Evolutionary conservation across 768 basidiomycete species (phyloP).

Genomic region (Exsudoporus frostii): DNA sequence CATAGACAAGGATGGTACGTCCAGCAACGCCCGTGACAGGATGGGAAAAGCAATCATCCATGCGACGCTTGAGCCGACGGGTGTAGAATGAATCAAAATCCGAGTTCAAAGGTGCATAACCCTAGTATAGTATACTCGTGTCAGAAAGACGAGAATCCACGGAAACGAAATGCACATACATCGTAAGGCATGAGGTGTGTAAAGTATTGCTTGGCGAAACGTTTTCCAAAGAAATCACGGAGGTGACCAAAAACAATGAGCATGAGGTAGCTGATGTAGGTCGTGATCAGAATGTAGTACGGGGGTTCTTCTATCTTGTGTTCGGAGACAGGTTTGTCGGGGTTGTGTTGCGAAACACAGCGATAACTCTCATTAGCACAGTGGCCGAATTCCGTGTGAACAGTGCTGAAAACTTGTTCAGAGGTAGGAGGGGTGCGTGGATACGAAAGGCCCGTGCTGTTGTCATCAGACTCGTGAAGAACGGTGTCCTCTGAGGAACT

Average conservation of each 20-base stretch:
- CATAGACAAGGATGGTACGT: constrained; percentile 82
- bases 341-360: constrained; percentile 60
- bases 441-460: constrained; percentile 56
- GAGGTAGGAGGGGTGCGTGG: constrained; percentile 74
- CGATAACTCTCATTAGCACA: constrained; percentile 75
- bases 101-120: constrained; percentile 93
- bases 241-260: constrained; percentile 90
- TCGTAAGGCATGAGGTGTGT: constrained; percentile 79
- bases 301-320: constrained; percentile 81
- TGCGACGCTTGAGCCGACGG: constrained; percentile 87
- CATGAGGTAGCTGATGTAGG: constrained; percentile 91
- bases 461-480: constrained; percentile 51
- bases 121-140: constrained; percentile 54
- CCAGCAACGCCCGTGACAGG: constrained; percentile 95
- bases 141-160: constrained; percentile 8
- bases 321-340: constrained; percentile 41
- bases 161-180: constrained; percentile 48
- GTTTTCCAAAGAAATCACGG: constrained; percentile 93
- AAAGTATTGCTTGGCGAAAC: constrained; percentile 65
- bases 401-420: constrained; percentile 70
- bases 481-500: constrained; percentile 66
- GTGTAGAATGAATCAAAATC: constrained; percentile 99
- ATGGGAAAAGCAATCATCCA: constrained; percentile 93
- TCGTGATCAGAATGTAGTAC: constrained; percentile 87
- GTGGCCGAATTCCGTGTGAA: constrained; percentile 92